Evolutionary conservation across 306 rosid species (phyloP), one percentile per base, ranked within the genome.

Genomic region (Quercus bicolor): DNA sequence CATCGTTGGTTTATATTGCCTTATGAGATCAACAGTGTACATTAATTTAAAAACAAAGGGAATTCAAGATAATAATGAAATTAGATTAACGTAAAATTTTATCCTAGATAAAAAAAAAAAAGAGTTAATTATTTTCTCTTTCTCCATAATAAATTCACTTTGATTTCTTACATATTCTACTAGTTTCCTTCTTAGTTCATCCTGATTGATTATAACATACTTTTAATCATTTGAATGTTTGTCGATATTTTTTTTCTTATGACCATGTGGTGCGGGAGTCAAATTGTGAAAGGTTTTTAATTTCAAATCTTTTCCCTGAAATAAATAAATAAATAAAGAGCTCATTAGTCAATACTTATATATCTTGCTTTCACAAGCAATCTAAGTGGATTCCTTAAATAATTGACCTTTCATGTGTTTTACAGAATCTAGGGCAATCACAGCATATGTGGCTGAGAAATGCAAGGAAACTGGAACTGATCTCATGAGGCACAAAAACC

Each of bases 391-490:
- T 48, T 48, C 53, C 53, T 48, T 48, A 48, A 48, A 48, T 48
- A 48, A 48, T 48, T 48, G 53, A 48, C 53, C 65, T 19, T 33
- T 66, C 26, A 7, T 33, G 48, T 33, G 18, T 2, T 21, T n/a
- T 15, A 77, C 88, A 92, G 97, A 90, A 60, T 93, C 98, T 3
- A 90, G 98, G 78, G 93, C 97, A 48, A 91, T 93, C 33, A 85
- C 91, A 40, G 71, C 87, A 26, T 93, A 93, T 51, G 64, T 93
- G 11, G 90, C 92, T 12, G 93, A 90, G 14, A 91, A 91, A 72
- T 89, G 79, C 88, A 91, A 90, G 79, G 95, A 87, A 33, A 59
- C 62, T 3, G 91, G 93, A 2, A n/a, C 76, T 33, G 94, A 91
- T 81, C 93, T 93, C 18, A 43, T 74, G 0, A 56, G 91, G 75